Percentiles rank a stretch among this genome's conserved stretches.
Conservation (phyloP, 192 early-diverging fungal genomes). For the Gigaspora rosea region DNA sequence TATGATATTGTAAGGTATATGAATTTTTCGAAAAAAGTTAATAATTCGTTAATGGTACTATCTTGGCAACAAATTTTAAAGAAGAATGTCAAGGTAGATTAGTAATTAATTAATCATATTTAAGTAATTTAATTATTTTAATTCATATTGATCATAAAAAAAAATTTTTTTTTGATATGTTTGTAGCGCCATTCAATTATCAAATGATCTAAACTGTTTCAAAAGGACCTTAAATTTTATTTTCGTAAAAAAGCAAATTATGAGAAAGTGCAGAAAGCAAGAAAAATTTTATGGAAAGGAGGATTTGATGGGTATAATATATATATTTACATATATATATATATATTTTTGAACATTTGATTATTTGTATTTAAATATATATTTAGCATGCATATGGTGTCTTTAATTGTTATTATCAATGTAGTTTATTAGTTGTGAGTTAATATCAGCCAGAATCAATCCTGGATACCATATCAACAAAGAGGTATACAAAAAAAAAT, state of each 20-base stretch:
- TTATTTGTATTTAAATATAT: no score
- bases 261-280: conserved; percentile 48
- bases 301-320: no score
- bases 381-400: no score
- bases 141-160: background rate
- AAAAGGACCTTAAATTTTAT: conserved; percentile 54
- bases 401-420: no score
- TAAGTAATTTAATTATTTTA: background rate
- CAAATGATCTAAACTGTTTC: conserved; percentile 49
- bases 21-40: conserved; percentile 63
- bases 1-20: conserved; percentile 76
- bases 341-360: no score
- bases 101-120: background rate
- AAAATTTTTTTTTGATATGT: background rate
- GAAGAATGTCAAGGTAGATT: conserved; percentile 54
- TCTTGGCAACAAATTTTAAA: conserved; percentile 68
- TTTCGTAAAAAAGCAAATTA: conserved; percentile 56
- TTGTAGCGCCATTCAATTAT: conserved; percentile 55
- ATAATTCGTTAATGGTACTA: conserved; percentile 60
- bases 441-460: conserved; percentile 75
- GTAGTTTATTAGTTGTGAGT: conserved; percentile 82
- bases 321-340: no score
- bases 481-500: no score
- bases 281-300: conserved; percentile 55
- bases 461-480: conserved; percentile 74